Base-by-base conservation (phyloP, 1,139 yeast genomes). In the Candida tetrigidarum region DNA sequence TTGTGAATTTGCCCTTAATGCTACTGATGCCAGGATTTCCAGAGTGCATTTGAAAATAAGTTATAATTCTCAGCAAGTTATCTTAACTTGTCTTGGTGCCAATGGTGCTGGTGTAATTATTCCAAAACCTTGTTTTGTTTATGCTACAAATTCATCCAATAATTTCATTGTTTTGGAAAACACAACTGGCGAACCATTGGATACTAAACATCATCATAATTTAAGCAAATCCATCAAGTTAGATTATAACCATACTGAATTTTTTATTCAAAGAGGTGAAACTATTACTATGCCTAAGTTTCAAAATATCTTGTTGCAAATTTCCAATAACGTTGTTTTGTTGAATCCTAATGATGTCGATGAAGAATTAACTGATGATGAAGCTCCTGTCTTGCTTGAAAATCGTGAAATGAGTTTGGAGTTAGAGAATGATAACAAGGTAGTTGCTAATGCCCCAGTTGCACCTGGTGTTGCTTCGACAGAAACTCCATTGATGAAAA, bases 81-180 rank as follows among this genome's bases (percentile, higher is more conserved):
- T 53, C 5, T 62, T 86, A 44, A 74, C 73, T 38, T 87, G 95
- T 58, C 58, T 80, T 48, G 95, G 96, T 1, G 77, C 80, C 67
- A 87, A 87, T 57, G 95, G 95, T 4, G 66, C 84, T 47, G 80
- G 78, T 16, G 75, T 86, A 28, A 72, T 78, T 9, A 75, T 86
- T 39, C 92, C 92, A 1, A 65, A 65, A 45, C 60, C 71, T 14
- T 74, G 79, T 49, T 58, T 58, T 25, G 74, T 73, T 6, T 59
- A 57, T 46, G 46, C 40, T 12, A 63, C 66, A 15, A 56, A 69
- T 12, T 57, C 58, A 32, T 45, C 51, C 5, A 59, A 68, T 45
- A 59, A 57, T 25, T 79, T 66, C 45, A 58, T 64, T 28, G 59
- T 67, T 29, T 54, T 61, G 44, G 78, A 71, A 45, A 64, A 67